Base-by-base conservation (phyloP, 768 basidiomycete genomes). In the Podaxis sp. region DNA sequence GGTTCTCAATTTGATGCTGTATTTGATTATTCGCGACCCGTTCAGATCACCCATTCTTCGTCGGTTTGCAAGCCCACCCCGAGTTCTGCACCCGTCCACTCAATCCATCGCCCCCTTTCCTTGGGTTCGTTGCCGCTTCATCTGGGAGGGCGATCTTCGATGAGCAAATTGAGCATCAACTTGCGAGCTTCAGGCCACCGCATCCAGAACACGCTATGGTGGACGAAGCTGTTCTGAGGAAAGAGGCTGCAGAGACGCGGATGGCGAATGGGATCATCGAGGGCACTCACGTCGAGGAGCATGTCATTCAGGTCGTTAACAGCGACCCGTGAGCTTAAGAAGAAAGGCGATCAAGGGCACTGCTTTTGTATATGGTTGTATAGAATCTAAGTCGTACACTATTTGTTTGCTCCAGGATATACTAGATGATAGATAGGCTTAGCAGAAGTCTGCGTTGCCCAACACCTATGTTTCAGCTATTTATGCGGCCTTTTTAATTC, bases 61-160 rank as follows among this genome's bases (percentile, higher is more conserved):
- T 96, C 49, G 97, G 87, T 24, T 81, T 99, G 49, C 97, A 99
- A 78, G 93, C 97, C 0, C 97, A 99, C 71, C 97, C 97, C 0
- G 97, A 99, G 75, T 96, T 99, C 78, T 99, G 96, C 80, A 96
- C 97, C 24, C 88, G 97, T 30, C 97, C 97, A 1, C 80, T 99
- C 48, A 99, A 99, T 77, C 97, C 97, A 1, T 97, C 95, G 0
- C 97, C 97, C 0, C 90, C 95, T 0, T 98, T 98, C 87, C 88
- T 99, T 58, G 97, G 97, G 13, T 90, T 99, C 73, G 84, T 99
- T 52, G 87, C 96, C 4, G 95, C 97, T 1, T 79, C 97, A 0
- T 78, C 80, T 11, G 76, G 79, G 2, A 48, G 65, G 8, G 57
- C 68, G 11, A 82, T 87, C 0, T 82, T 99, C 3, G 77, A 84